Conservation (phyloP, 441 rosid species). For the Gossypium davidsonii region DNA sequence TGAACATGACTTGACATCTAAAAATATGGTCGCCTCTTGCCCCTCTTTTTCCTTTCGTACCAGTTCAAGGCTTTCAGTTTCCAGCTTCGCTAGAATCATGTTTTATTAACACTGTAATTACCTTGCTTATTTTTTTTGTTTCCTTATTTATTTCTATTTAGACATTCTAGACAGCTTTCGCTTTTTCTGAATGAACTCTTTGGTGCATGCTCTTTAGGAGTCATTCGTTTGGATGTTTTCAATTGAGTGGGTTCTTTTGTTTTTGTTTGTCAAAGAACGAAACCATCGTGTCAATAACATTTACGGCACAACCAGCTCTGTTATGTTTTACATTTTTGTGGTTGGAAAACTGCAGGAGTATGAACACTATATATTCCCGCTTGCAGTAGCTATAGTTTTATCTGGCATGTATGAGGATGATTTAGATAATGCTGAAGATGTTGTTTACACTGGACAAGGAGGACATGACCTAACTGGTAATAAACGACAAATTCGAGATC, state of each 20-base stretch:
- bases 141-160: not conserved
- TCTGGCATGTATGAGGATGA: slow-evolving; percentile 95
- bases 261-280: not conserved
- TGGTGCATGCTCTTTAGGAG: not conserved
- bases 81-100: not conserved
- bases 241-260: not conserved
- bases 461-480: slow-evolving; percentile 70
- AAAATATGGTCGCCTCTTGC: not conserved
- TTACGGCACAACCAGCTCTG: not conserved
- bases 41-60: not conserved
- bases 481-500: slow-evolving; percentile 75
- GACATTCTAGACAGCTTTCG: not conserved
- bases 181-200: not conserved
- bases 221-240: not conserved
- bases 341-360: slow-evolving; percentile 35
- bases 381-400: slow-evolving; percentile 64
- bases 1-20: not conserved
- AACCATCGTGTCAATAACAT: not conserved
- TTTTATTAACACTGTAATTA: not conserved
- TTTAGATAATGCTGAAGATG: slow-evolving; percentile 73
- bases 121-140: not conserved
- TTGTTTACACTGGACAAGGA: slow-evolving; percentile 88
- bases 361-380: slow-evolving; percentile 39
- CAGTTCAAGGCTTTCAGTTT: not conserved
- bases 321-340: not conserved